phyloP scores from a whole-genome alignment of 768 basidiomycete genomes.

The Serendipita sp. region DNA sequence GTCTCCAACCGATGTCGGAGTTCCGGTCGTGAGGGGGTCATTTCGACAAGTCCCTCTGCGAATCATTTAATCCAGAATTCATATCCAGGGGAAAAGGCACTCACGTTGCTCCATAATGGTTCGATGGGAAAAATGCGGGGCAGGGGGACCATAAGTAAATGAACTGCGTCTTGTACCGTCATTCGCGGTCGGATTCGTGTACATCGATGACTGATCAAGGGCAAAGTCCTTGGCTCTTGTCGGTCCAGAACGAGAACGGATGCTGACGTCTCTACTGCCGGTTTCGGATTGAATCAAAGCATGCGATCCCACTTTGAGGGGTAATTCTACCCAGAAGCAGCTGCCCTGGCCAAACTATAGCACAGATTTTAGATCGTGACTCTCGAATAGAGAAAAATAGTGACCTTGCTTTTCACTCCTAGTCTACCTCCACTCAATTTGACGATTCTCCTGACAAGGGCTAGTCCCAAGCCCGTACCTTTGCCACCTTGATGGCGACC shows the following conservation, averaged over 20 bases:
- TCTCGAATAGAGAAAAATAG: neutral
- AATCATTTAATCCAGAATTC: neutral
- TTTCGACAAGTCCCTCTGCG: constrained; percentile 1
- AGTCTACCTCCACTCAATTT: constrained; percentile 58
- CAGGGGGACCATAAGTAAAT: neutral
- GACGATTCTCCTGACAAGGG: constrained; percentile 65
- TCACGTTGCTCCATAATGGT: constrained; percentile 6
- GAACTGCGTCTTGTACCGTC: neutral
- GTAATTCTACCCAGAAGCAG: constrained; percentile 80
- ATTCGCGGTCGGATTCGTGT: neutral
- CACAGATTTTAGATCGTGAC: constrained; percentile 15
- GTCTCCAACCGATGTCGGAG: neutral
- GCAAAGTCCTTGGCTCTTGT: neutral
- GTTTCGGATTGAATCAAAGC: constrained; percentile 9
- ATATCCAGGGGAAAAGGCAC: neutral
- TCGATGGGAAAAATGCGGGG: neutral
- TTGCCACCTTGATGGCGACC: constrained; percentile 30
- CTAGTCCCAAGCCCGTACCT: constrained; percentile 56
- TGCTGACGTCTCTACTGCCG: neutral
- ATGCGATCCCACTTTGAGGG: constrained; percentile 14
- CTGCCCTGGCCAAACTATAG: constrained; percentile 34
- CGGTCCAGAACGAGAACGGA: neutral
- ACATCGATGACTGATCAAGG: neutral
- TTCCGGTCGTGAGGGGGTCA: neutral
- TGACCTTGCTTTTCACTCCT: constrained; percentile 23